phyloP scores from a whole-genome alignment of 495 filamentous ascomycete species.

The Trichoderma asperelloides region DNA sequence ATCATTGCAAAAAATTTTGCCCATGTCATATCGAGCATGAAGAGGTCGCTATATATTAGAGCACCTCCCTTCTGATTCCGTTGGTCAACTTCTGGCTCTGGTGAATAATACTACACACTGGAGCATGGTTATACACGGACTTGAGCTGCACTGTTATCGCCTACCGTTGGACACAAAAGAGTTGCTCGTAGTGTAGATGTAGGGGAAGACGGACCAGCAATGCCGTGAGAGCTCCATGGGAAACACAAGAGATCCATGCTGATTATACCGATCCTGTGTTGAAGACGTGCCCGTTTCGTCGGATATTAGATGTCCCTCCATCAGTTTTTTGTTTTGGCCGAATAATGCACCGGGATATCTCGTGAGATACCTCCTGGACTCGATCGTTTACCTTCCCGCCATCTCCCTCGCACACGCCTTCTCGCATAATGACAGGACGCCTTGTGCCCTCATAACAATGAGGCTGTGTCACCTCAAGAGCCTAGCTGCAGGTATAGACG shows the following conservation, averaged over 20 bases:
- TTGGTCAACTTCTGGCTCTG: background rate
- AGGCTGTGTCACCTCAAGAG: background rate
- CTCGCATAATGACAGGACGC: background rate
- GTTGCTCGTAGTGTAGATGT: background rate
- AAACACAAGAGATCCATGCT: background rate
- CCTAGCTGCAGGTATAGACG: constrained; percentile 5
- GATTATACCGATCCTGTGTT: background rate
- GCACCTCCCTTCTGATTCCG: background rate
- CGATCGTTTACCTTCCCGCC: constrained; percentile 1
- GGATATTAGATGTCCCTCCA: background rate
- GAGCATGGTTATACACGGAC: background rate
- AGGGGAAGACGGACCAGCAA: background rate
- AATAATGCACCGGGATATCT: background rate
- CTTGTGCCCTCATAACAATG: background rate
- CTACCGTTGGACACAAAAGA: background rate
- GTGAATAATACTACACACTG: background rate
- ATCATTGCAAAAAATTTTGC: no score
- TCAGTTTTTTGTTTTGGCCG: background rate
- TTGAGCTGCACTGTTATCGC: background rate
- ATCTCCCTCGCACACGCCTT: constrained; percentile 1
- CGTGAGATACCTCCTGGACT: background rate
- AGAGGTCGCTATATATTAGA: background rate
- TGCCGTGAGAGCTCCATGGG: background rate
- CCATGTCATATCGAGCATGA: no score
- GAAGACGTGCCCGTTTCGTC: background rate